Conservation (phyloP, 331 rosid species). For the Malus hybrid region DNA sequence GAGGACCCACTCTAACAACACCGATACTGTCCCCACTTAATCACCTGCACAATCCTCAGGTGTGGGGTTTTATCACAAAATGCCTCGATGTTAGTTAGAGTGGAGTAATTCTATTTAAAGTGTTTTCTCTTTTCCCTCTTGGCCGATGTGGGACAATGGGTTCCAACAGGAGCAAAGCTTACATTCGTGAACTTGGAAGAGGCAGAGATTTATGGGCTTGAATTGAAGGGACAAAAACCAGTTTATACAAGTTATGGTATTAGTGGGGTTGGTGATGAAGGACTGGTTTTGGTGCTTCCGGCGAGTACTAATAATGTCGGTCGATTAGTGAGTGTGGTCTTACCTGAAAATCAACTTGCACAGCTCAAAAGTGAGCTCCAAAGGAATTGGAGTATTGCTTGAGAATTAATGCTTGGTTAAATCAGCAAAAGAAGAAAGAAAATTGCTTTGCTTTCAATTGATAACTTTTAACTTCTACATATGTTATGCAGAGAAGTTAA, state of each 20-base stretch:
- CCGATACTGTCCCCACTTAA: no score
- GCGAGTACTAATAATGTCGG: conserved; percentile 4
- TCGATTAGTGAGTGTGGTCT: conserved; percentile 34
- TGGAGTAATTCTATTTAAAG: no score
- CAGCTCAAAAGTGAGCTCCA: conserved; percentile 32
- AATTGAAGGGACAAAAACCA: conserved; percentile 51
- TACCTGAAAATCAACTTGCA: conserved; percentile 34
- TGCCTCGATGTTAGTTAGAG: no score
- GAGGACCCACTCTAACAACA: no score
- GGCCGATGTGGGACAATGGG: no score
- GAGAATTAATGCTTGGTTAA: background rate
- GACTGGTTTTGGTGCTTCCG: conserved; percentile 62
- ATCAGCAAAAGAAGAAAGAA: background rate
- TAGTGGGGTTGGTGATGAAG: conserved; percentile 67
- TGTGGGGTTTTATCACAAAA: no score
- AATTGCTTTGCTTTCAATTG: no score
- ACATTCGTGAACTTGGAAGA: conserved; percentile 73
- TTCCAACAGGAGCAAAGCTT: conserved; percentile 5
- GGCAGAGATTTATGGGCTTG: conserved; percentile 35
- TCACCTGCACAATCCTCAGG: no score
- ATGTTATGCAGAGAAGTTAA: no score
- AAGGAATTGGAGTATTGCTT: conserved; percentile 36
- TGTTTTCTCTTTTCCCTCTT: no score
- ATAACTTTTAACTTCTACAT: no score
- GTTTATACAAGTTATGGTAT: conserved; percentile 40